Base-by-base conservation (phyloP, 306 rosid species). In the Biancaea sappan region DNA sequence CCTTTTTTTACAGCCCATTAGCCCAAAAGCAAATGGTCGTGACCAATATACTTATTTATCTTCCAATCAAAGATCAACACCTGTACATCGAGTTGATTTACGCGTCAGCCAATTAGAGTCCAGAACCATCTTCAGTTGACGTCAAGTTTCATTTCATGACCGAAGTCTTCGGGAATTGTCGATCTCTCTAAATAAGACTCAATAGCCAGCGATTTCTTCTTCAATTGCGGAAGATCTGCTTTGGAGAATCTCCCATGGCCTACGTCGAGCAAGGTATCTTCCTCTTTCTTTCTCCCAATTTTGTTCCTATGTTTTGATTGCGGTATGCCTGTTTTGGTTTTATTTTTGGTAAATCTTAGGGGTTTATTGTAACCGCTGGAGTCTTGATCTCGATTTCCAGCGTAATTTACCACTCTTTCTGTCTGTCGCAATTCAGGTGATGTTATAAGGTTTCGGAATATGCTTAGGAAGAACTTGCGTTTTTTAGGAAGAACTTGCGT, bases 241-340 rank as follows among this genome's bases (percentile, higher is more conserved):
- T 43, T n/a, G 40, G 10, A 44, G 8, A 44, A 14, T 29, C 58
- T 12, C n/a, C 78, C 80, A 84, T 84, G 88, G 85, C 88, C 26
- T 84, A 84, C 88, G 83, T 84, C 21, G 88, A 84, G 73, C 53
- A 78, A 80, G 88, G 88, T 84, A 84, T 53, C 13, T 37, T 56
- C 44, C n/a, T 73, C 44, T 54, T 62, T 40, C 38, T 48, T 37
- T 25, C 29, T 3, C 66, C 29, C 56, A 41, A 14, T 24, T 24
- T 43, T 64, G 28, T 21, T 74, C 51, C 53, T 8, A 12, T 41
- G 6, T 15, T 12, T 50, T 16, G 34, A 58, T 47, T 54, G 25
- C 8, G 7, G 10, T 53, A 68, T 21, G 31, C 11, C 6, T 18
- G 6, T 53, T 38, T 57, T 9, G 60, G 12, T 74, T 63, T 32